phyloP scores from a whole-genome alignment of 352 stramenopile species.

The Phytophthora palmivora region DNA sequence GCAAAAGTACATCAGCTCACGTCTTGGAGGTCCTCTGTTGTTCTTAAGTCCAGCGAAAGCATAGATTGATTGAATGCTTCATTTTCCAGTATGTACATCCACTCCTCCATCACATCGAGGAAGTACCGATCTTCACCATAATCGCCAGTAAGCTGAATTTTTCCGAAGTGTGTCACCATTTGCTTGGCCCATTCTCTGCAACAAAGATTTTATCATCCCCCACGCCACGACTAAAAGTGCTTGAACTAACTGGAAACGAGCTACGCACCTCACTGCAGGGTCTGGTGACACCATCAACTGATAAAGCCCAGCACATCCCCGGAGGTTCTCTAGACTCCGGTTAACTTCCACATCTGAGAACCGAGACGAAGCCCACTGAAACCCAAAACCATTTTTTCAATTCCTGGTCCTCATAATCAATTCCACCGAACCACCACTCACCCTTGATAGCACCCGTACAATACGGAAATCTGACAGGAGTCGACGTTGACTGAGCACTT shows the following conservation, averaged over 20 bases:
- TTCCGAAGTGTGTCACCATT: constrained; percentile 61
- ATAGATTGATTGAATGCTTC: constrained; percentile 76
- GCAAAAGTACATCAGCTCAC: constrained; percentile 43
- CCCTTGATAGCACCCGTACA: constrained; percentile 76
- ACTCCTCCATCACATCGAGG: constrained; percentile 83
- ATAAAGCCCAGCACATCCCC: constrained; percentile 71
- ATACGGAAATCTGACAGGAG: constrained; percentile 87
- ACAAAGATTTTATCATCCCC: background rate
- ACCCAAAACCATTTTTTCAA: constrained; percentile 7
- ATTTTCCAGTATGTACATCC: constrained; percentile 89
- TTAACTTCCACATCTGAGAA: constrained; percentile 45
- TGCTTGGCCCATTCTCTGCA: constrained; percentile 69
- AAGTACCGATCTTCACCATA: constrained; percentile 54
- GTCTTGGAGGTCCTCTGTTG: constrained; percentile 73
- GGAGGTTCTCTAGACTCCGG: constrained; percentile 56
- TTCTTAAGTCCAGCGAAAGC: constrained; percentile 69
- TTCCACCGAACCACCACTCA: constrained; percentile 8
- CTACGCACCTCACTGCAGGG: constrained; percentile 67
- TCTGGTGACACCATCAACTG: constrained; percentile 83
- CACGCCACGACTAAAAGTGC: too few relatives aligned
- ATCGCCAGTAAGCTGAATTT: constrained; percentile 65
- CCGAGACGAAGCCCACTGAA: constrained; percentile 55
- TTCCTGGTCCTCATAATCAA: background rate
- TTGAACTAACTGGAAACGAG: too few relatives aligned
- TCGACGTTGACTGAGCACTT: constrained; percentile 78